Base-by-base conservation (phyloP, 2,329 filamentous ascomycete species). In the Daldinia sp. region DNA sequence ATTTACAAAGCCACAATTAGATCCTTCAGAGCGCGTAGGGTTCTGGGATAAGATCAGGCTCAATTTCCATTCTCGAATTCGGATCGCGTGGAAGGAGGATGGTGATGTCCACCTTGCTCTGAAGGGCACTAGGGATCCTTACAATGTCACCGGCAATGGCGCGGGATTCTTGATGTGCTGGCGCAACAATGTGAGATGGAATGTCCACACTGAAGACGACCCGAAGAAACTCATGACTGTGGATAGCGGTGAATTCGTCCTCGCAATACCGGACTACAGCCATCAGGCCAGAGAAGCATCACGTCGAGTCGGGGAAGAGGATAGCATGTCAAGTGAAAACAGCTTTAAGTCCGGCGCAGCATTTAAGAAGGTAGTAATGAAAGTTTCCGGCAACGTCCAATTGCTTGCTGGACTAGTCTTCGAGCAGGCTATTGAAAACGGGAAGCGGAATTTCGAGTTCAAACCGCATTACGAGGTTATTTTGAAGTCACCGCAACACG, bases 351-450 rank as follows among this genome's bases (percentile, higher is more conserved):
- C 90, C 32, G 88, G 90, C 1, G 91, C 93, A n/a, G 83, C 89
- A 0, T 99, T 99, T 83, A 97, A 97, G 77, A 99, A 99, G 78
- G 95, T 98, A 3, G 87, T 97, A 52, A 98, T 99, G 94, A 99
- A 99, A 78, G 83, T 99, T 10, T 98, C 95, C 3, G 95, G 95
- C 11, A 96, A 95, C 73, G 95, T 99, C 0, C 91, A 93, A 76
- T 97, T 93, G 92, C 85, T 94, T 73, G 89, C 91, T 11, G 96
- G 95, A 0, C 82, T 99, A 35, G 92, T 96, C 50, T 99, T 99
- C 74, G 95, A 99, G 77, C 88, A 90, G 45, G 91, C 94, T 66
- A 82, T 94, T 27, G 86, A 88, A 43, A 80, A 88, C 54, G 90
- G 89, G 30, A 82, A 84, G 55, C 86, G 95, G 60, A 94, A 88